A percentile compares a stretch with the other conserved stretches of the same genome.
Evolutionary conservation across 192 early-diverging fungal species (phyloP).

Genomic region (Blastocladiella britannica): DNA sequence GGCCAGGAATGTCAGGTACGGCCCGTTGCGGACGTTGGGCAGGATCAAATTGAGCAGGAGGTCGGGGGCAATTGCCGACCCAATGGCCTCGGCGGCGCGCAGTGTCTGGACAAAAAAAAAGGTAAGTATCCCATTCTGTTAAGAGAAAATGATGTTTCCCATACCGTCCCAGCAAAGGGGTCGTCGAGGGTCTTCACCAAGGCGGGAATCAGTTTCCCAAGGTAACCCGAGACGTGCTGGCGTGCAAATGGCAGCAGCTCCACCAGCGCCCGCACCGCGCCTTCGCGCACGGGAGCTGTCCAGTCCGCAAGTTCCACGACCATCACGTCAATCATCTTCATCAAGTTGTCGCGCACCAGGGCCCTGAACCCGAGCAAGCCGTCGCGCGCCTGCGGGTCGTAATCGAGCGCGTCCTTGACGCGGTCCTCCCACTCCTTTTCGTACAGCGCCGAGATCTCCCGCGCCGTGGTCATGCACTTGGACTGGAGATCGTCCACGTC

Average conservation of each 20-base stretch:
- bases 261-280: constrained; percentile 15
- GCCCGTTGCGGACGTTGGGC: not conserved
- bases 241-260: constrained; percentile 21
- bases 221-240: constrained; percentile 28
- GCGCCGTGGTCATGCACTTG: constrained; percentile 10
- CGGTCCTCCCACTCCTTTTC: constrained; percentile 27
- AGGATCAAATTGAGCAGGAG: not conserved
- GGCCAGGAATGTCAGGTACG: too few species aligned
- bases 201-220: constrained; percentile 18
- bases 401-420: constrained; percentile 36
- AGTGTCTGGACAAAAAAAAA: too few species aligned
- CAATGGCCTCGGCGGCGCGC: too few species aligned
- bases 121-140: too few species aligned
- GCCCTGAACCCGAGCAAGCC: constrained; percentile 26
- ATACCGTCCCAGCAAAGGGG: not conserved
- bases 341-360: constrained; percentile 26
- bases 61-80: too few species aligned
- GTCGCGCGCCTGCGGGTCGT: constrained; percentile 20
- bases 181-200: constrained; percentile 15
- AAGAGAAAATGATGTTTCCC: too few species aligned
- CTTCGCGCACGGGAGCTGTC: constrained; percentile 19
- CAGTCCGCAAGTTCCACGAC: constrained; percentile 23
- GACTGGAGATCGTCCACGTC: constrained; percentile 13
- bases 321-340: constrained; percentile 20
- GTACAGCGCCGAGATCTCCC: constrained; percentile 22